Base-by-base conservation (phyloP, 2,329 filamentous ascomycete species). In the Fusarium cyanostomum region DNA sequence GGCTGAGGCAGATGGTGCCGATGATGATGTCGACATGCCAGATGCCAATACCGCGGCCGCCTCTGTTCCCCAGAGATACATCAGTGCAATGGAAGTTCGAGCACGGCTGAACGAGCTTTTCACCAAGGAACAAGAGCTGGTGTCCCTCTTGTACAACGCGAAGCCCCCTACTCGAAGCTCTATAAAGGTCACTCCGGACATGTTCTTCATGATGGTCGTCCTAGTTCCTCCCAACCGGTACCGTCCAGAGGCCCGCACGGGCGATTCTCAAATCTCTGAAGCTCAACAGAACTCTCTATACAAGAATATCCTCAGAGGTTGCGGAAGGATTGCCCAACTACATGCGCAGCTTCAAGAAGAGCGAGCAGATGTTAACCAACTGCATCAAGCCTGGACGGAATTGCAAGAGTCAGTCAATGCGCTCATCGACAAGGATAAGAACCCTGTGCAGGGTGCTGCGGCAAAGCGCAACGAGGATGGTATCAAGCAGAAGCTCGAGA, bases 401-500 rank as follows among this genome's bases (percentile, higher is more conserved):
- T 84, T 99, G 11, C 95, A 99, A 77, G 93, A 97, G 70, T 82
- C 86, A 24, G 92, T 98, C 61, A 99, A 99, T 74, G 89, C 91
- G n/a, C 81, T 99, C 50, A 92, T 98, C 66, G 95, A 99, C 76
- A 88, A 90, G 64, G 91, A 94, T 71, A 89, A 94, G 62, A 96
- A 95, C 71, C 92, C 93, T 3, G 83, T 92, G 4, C 89, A 91
- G 64, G 92, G 92, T 48, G 83, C 87, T 15, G 92, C 92, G 26
- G 92, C 89, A 12, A 89, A 90, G 71, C 85, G 89, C 53, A 90
- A 92, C 50, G 92, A 96, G 61, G 94, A 97, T 64, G 95, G 96
- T 69, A 96, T 99, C 79, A 99, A 99, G 79, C 95, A 99, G 74
- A 91, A 94, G 73, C 84, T 99, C 26, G 95, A 99, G 79, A 99